phyloP scores from a whole-genome alignment of 306 rosid genomes.

The Nissolia schottii region DNA sequence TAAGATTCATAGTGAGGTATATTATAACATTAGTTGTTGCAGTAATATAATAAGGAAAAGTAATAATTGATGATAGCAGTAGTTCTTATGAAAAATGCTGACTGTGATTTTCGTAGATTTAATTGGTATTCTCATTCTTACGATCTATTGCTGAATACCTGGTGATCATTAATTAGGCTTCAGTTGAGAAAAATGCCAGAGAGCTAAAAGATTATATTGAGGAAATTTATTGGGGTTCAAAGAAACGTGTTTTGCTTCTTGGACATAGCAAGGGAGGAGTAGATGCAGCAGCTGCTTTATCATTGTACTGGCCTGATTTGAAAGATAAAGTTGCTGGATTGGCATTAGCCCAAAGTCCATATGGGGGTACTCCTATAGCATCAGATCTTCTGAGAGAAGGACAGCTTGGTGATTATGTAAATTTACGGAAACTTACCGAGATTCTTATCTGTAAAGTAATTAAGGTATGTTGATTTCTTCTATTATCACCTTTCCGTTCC shows the following conservation, averaged over 20 bases:
- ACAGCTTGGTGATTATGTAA: constrained; percentile 95
- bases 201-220: constrained; percentile 92
- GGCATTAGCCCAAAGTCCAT: constrained; percentile 94
- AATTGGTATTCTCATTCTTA: background rate
- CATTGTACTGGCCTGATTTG: constrained; percentile 93
- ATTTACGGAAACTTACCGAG: constrained; percentile 85
- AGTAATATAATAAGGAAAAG: background rate
- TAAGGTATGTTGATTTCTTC: constrained; percentile 49
- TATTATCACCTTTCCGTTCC: background rate
- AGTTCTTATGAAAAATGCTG: background rate
- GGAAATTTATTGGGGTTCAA: constrained; percentile 96
- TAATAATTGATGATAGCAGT: constrained; percentile 1
- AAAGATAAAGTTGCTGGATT: constrained; percentile 96
- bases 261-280: constrained; percentile 99
- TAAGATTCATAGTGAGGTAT: constrained; percentile 98
- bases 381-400: constrained; percentile 96
- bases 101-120: background rate
- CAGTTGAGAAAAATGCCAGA: constrained; percentile 94
- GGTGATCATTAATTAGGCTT: constrained; percentile 48
- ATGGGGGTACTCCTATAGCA: constrained; percentile 96
- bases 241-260: constrained; percentile 83
- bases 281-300: constrained; percentile 97
- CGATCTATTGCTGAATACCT: constrained; percentile 25
- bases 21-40: background rate
- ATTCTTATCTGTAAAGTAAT: constrained; percentile 79